Conservation (phyloP, 441 rosid genomes). For the Brassica balearica region DNA sequence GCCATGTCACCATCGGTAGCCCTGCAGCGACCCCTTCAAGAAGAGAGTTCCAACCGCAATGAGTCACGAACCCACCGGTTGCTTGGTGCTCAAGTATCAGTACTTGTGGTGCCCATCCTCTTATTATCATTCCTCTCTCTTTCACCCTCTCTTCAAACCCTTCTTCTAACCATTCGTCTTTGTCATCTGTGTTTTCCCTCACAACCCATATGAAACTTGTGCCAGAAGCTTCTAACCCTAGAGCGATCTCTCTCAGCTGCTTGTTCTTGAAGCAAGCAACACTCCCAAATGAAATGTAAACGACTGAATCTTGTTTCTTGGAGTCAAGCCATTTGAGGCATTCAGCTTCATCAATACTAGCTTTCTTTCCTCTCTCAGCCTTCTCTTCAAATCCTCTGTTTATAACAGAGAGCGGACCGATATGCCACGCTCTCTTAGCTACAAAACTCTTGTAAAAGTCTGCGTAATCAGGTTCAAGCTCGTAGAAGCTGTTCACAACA, state of each 20-base stretch:
- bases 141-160: conserved; percentile 43
- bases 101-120: conserved; percentile 53
- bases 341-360: conserved; percentile 45
- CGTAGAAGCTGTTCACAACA: conserved; percentile 61
- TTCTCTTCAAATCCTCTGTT: conserved; percentile 44
- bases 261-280: conserved; percentile 33
- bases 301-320: conserved; percentile 58
- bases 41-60: conserved; percentile 54
- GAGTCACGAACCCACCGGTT: conserved; percentile 47
- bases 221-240: conserved; percentile 50
- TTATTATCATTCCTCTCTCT: conserved; percentile 44
- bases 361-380: conserved; percentile 49
- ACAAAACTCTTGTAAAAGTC: conserved; percentile 49
- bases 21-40: conserved; percentile 55
- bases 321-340: conserved; percentile 64
- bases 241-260: conserved; percentile 55
- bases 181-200: conserved; percentile 37
- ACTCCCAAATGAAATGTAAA: conserved; percentile 72
- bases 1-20: conserved; percentile 53
- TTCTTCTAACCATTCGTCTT: conserved; percentile 56
- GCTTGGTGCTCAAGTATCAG: conserved; percentile 47
- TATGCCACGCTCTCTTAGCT: conserved; percentile 49
- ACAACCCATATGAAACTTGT: conserved; percentile 56
- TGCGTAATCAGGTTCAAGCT: conserved; percentile 55
- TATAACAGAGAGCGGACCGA: conserved; percentile 54